Evolutionary conservation across 2,329 filamentous ascomycete genomes (phyloP).

Genomic region (Pyrenochaeta sp.): DNA sequence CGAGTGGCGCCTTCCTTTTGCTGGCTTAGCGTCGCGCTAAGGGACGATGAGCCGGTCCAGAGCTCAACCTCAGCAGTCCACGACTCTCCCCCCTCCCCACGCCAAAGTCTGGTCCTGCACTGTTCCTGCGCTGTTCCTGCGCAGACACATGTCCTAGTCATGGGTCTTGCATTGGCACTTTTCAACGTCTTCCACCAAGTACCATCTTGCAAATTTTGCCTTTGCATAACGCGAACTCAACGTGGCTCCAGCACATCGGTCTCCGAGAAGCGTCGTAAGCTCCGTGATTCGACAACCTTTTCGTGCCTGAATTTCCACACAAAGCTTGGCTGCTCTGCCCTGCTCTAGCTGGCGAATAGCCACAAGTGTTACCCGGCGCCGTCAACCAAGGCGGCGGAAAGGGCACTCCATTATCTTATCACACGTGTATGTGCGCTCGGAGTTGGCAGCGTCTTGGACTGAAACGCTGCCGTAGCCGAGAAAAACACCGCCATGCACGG

Average conservation of each 20-base stretch:
- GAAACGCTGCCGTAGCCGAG: slow-evolving; percentile 19
- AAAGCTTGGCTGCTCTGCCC: slow-evolving; percentile 18
- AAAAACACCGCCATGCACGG: slow-evolving; percentile 18
- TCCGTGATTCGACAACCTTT: slow-evolving; percentile 16
- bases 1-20: slow-evolving; percentile 12
- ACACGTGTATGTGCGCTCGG: slow-evolving; percentile 26
- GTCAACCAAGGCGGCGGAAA: slow-evolving; percentile 21
- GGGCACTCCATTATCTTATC: slow-evolving; percentile 18
- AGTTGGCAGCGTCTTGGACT: slow-evolving; percentile 19
- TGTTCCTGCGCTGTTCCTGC: slow-evolving; percentile 28
- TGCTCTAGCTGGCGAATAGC: slow-evolving; percentile 17
- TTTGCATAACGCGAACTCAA: slow-evolving; percentile 20
- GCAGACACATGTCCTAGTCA: slow-evolving; percentile 15
- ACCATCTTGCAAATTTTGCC: slow-evolving; percentile 9
- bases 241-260: slow-evolving; percentile 24
- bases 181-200: slow-evolving; percentile 9
- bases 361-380: slow-evolving; percentile 14
- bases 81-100: background rate
- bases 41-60: slow-evolving; percentile 14
- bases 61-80: slow-evolving; percentile 12
- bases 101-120: slow-evolving; percentile 20
- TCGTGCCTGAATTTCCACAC: slow-evolving; percentile 26
- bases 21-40: slow-evolving; percentile 6
- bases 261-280: slow-evolving; percentile 10
- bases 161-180: slow-evolving; percentile 12